Evolutionary conservation across 2,329 filamentous ascomycete genomes (phyloP), one percentile per base, ranked within the genome.

Genomic region (Nemania sp.): DNA sequence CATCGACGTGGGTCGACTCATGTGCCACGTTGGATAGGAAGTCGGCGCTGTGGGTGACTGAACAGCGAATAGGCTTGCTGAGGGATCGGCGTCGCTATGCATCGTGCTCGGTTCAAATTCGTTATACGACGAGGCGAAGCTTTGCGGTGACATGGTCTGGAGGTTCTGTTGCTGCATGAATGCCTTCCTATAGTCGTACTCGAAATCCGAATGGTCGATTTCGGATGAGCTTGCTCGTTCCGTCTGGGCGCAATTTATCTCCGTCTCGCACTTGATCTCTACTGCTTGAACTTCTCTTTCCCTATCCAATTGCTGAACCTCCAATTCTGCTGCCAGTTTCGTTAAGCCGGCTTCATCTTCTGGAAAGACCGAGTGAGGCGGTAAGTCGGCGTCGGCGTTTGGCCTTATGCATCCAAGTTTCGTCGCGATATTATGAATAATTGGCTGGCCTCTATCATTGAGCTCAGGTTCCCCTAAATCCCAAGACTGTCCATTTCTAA

Each of bases 341-440:
- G 81, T 80, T 74, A 90, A 82, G 65, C 87, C 87, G 13, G 85
- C 82, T 74, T 88, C 87, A 73, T 88, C 86, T 75, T 90, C 88
- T 62, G 88, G 88, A 76, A 90, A 90, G 27, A 88, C 82, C 1
- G 85, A 84, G 70, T 87, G 85, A 24, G 86, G 83, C 22, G 87
- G 87, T 57, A 88, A 80, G 76, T 89, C 83, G 76, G 87, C 83
- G 73, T 90, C 88, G 75, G 84, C 86, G 73, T 89, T 88, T 20
- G 86, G 87, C 63, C 88, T 85, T 73, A 90, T 88, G 80, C 88
- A 90, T 54, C 88, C 88, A 29, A 90, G 86, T 78, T 86, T 89
- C 70, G 86, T 85, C 38, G 88, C 88, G 67, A 90, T 90, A 75
- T 90, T 86, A 79, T 90, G 88, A 62, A 90, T 88, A 27, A 90